Evolutionary conservation across 352 stramenopile species (phyloP).

Genomic region (Globisporangium cystogenes): DNA sequence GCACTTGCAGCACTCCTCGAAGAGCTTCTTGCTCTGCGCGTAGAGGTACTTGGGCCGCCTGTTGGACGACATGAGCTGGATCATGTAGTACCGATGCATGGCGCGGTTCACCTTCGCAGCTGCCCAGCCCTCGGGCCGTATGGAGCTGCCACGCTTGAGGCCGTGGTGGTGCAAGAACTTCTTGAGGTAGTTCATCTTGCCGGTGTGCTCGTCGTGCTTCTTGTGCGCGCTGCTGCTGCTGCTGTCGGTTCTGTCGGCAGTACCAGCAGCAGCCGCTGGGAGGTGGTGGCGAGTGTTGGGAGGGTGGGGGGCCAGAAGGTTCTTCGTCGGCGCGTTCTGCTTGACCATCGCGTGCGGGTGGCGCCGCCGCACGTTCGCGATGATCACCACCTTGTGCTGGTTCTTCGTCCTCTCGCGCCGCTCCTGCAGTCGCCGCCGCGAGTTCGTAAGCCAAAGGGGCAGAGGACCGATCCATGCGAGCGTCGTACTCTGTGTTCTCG

Average conservation of each 20-base stretch:
- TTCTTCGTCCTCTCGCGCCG: slow-evolving; percentile 32
- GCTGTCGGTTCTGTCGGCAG: too few relatives aligned
- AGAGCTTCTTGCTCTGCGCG: slow-evolving; percentile 62
- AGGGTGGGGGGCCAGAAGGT: background rate
- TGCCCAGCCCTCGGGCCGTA: slow-evolving; percentile 50
- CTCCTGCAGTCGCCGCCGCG: slow-evolving; percentile 19
- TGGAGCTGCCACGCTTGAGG: slow-evolving; percentile 16
- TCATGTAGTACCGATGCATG: slow-evolving; percentile 49
- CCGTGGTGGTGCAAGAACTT: slow-evolving; percentile 33
- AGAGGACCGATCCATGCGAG: background rate
- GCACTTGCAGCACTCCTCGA: slow-evolving; percentile 74
- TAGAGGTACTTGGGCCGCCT: slow-evolving; percentile 38
- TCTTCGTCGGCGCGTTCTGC: slow-evolving; percentile 10
- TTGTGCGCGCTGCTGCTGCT: slow-evolving; percentile 2
- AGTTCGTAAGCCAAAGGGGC: too few relatives aligned
- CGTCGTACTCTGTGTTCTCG: slow-evolving; percentile 27
- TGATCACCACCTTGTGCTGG: slow-evolving; percentile 56
- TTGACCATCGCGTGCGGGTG: slow-evolving; percentile 38
- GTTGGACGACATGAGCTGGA: slow-evolving; percentile 37
- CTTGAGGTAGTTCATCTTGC: slow-evolving; percentile 23
- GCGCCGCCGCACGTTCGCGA: slow-evolving; percentile 37
- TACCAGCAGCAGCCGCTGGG: too few relatives aligned
- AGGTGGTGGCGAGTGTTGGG: background rate
- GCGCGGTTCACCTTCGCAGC: slow-evolving; percentile 45
- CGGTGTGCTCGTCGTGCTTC: slow-evolving; percentile 2